Evolutionary conservation across 345 rosid species (phyloP), one percentile per base, ranked within the genome.

Genomic region (Moringa oleifera): DNA sequence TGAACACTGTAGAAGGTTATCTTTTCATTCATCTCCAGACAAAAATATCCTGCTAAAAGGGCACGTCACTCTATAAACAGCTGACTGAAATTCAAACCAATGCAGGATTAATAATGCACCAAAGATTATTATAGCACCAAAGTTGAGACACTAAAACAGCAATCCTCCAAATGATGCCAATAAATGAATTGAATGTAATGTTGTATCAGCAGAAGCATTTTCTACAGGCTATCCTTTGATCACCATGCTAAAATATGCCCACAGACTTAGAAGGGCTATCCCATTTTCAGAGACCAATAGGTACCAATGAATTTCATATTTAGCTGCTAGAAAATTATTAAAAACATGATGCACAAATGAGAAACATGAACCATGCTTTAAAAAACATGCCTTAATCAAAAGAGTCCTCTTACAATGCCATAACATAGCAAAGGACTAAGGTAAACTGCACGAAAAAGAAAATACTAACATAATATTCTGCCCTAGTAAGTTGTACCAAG

Each of bases 1-100:
- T 64, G 62, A 46, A 56, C 62, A 57, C 73, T 61, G 16, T 53
- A 21, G 51, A 37, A 31, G 22, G 56, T 61, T 18, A 31, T 49
- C 74, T 23, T 60, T 25, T 15, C 47, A 20, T 2, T 31, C 74
- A 66, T 74, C 65, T 63, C 73, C 20, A 63, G 23, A 6, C 6
- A 25, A 0, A 66, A 59, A 23, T 56, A 64, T 12, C 67, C 73
- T 73, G 61, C 12, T 0, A 28, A 62, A 51, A 68, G 31, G 51
- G 56, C 67, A 61, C 69, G 68, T 68, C 20, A 55, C 60, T 41
- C 12, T 41, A 41, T 15, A 7, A 41, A 41, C 17, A 15, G 47
- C 17, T 41, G 47, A 41, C 47, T 41, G 12, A 41, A 41, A 16
- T 7, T 41, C 6, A 41, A 41, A 41, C 11, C n/a, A n/a, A n/a